These are phyloP conservation scores for Stentor coeruleus DNA, from an alignment of 73 alveolate genomes.

Conservation along the genomic window DNA sequence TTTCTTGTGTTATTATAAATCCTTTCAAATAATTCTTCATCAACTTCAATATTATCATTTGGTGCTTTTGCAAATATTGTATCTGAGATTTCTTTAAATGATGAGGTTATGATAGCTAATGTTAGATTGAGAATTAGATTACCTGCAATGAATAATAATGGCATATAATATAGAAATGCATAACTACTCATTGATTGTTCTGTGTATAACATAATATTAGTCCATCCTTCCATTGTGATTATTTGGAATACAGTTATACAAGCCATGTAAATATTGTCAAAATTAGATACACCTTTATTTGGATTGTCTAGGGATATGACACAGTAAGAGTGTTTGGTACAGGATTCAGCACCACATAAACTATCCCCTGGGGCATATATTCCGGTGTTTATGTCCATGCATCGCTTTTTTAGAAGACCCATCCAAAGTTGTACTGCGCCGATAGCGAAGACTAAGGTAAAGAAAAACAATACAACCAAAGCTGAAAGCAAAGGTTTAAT, in stretches of 20 bases:
- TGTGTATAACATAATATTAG: slow-evolving; percentile 31
- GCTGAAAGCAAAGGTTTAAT: slow-evolving; percentile 71
- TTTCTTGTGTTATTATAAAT: background rate
- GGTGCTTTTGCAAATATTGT: background rate
- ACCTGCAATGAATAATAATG: slow-evolving; percentile 54
- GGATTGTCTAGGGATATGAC: slow-evolving; percentile 22
- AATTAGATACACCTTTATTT: slow-evolving; percentile 31
- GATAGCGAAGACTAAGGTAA: slow-evolving; percentile 79
- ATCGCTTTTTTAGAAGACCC: slow-evolving; percentile 68
- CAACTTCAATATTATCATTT: background rate
- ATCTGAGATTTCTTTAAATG: slow-evolving; percentile 33
- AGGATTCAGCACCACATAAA: background rate
- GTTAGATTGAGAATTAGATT: slow-evolving; percentile 52
- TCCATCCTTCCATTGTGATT: slow-evolving; percentile 66
- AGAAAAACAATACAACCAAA: slow-evolving; percentile 69
- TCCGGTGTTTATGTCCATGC: slow-evolving; percentile 71
- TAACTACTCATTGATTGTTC: slow-evolving; percentile 27
- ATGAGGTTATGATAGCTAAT: slow-evolving; percentile 52
- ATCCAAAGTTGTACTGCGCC: slow-evolving; percentile 80
- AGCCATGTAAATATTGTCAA: slow-evolving; percentile 50
- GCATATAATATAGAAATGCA: slow-evolving; percentile 33
- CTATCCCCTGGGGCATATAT: background rate
- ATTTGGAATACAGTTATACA: slow-evolving; percentile 33
- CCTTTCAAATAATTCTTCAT: background rate
- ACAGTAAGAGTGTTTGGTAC: slow-evolving; percentile 10